Evolutionary conservation across 2,329 filamentous ascomycete genomes (phyloP).

Genomic region (Dothiorella sarmentorum): DNA sequence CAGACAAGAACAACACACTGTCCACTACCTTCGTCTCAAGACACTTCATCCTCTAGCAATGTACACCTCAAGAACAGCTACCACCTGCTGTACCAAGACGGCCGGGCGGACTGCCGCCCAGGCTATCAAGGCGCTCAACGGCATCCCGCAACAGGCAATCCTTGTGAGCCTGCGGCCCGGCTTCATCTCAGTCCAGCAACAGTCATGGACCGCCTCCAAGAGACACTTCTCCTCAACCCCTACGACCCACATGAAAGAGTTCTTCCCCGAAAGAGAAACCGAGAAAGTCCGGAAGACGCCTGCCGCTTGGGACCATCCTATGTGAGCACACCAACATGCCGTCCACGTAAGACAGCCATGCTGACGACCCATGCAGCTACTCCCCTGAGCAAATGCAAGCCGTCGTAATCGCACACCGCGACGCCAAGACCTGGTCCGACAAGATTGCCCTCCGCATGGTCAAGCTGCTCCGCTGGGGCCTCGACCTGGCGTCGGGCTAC

Average conservation of each 20-base stretch:
- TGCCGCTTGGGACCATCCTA: slow-evolving; percentile 49
- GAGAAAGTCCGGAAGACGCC: slow-evolving; percentile 44
- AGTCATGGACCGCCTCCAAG: slow-evolving; percentile 24
- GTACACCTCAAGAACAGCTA: slow-evolving; percentile 15
- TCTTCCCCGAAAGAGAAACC: slow-evolving; percentile 46
- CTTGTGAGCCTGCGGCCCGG: slow-evolving; percentile 23
- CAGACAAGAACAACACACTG: not conserved
- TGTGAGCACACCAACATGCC: slow-evolving; percentile 28
- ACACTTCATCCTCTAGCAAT: not conserved
- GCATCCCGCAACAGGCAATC: slow-evolving; percentile 8
- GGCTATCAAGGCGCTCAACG: slow-evolving; percentile 28
- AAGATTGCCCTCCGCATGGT: slow-evolving; percentile 74
- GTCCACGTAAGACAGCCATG: not conserved
- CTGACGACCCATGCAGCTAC: slow-evolving; percentile 49
- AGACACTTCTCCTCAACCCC: slow-evolving; percentile 43
- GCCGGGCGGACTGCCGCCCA: not conserved
- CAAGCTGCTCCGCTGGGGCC: slow-evolving; percentile 70
- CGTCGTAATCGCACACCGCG: slow-evolving; percentile 73
- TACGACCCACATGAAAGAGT: slow-evolving; percentile 38
- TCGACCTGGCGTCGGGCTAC: slow-evolving; percentile 79
- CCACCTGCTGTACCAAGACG: not conserved
- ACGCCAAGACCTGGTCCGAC: slow-evolving; percentile 70
- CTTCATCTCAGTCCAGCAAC: slow-evolving; percentile 25
- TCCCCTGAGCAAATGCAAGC: slow-evolving; percentile 73
- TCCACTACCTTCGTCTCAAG: not conserved